Base-by-base conservation (phyloP, 225 moss, liverwort and hornwort genomes). In the Bryum argenteum region DNA sequence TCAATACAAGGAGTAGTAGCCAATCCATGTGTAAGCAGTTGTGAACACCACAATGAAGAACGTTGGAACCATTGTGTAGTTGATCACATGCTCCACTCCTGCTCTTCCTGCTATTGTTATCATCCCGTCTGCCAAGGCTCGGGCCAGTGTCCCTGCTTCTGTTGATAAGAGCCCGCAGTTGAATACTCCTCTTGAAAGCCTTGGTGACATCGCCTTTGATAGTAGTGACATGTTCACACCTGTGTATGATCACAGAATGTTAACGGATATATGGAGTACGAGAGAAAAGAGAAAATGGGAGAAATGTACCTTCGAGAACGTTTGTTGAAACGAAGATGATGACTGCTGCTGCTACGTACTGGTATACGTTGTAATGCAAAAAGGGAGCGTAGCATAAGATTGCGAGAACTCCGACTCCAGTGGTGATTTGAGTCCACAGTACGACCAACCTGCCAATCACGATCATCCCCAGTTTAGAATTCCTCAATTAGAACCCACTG, bases 261-360 rank as follows among this genome's bases (percentile, higher is more conserved):
- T 33, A 33, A 33, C 33, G 28, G 5, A 28, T 28, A 2, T 33
- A 33, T 33, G 33, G 33, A 33, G 33, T 26, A 26, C 2, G 2
- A 4, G 4, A 4, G 26, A 26, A 26, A 2, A 26, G 26, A 26
- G 26, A 26, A 26, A 26, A 2, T 2, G 26, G 7, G 33, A 33
- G 33, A 33, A 33, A 33, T 33, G 16, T 82, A 82, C 88, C 88
- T 89, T 89, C 89, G 63, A 89, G 86, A 40, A 86, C 72, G 55
- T 89, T 89, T 21, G 89, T 89, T 4, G 89, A 89, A 58, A 89
- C 86, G 64, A 89, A 89, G 63, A 89, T 89, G 53, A 86, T 69
- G 33, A 81, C 39, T 63, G 89, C 89, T 39, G 89, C 83, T 40
- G 78, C 52, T 16, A 89, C 72, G 23, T 89, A 89, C 67, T 89